Percentiles rank a stretch among this genome's conserved stretches.
Conservation (phyloP, 352 stramenopile species). For the Phytophthora pseudosyringae region DNA sequence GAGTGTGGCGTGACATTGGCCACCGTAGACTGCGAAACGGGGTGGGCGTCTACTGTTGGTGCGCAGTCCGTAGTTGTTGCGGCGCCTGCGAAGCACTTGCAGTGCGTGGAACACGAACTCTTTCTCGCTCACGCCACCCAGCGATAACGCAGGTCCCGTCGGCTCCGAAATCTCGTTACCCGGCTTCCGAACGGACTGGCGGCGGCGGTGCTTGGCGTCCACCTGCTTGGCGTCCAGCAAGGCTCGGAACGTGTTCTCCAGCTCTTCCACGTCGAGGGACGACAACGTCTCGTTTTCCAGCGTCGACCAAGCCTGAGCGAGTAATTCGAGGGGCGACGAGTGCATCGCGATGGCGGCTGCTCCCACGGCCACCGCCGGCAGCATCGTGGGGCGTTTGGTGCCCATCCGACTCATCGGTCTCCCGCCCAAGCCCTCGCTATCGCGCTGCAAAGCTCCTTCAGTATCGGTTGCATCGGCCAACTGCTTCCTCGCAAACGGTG, state of each 20-base stretch:
- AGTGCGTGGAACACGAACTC: constrained; percentile 68
- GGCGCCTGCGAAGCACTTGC: constrained; percentile 51
- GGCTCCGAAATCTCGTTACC: constrained; percentile 3
- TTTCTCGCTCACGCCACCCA: constrained; percentile 61
- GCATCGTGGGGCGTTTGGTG: constrained; percentile 12
- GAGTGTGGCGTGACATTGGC: neutral
- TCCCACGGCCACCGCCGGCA: constrained; percentile 19
- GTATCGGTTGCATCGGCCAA: constrained; percentile 15
- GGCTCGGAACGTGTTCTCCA: constrained; percentile 41
- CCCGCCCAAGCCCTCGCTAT: neutral
- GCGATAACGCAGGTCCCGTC: constrained; percentile 25
- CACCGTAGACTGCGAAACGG: constrained; percentile 7
- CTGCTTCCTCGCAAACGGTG: constrained; percentile 32
- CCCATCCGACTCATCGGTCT: constrained; percentile 13
- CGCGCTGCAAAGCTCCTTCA: neutral
- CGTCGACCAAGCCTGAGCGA: constrained; percentile 41
- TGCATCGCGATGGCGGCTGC: constrained; percentile 12
- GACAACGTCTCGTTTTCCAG: constrained; percentile 52
- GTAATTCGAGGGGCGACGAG: constrained; percentile 41
- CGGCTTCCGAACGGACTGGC: constrained; percentile 1
- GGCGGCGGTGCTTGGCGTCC: constrained; percentile 18
- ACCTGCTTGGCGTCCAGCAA: constrained; percentile 47
- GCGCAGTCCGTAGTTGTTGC: constrained; percentile 52
- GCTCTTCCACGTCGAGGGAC: constrained; percentile 47
- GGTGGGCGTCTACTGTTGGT: constrained; percentile 49